These are phyloP conservation scores for Paradendryphiella salina DNA, from an alignment of 2,329 filamentous ascomycete species.

Conservation along the genomic window DNA sequence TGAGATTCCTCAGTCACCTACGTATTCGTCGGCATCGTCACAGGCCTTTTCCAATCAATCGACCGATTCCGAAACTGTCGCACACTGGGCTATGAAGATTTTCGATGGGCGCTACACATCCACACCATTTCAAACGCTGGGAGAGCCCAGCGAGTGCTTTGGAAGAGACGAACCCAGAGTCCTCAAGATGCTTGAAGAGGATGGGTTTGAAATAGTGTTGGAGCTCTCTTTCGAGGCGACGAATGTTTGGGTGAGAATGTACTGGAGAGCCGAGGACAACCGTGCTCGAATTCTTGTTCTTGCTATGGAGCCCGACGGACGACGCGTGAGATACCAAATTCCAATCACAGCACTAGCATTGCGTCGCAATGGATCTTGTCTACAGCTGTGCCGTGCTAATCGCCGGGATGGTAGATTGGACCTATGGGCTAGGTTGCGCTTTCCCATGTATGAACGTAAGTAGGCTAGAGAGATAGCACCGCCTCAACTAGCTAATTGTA, in stretches of 20 bases:
- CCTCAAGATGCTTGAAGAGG: conserved; percentile 41
- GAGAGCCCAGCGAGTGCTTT: conserved; percentile 40
- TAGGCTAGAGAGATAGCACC: background rate
- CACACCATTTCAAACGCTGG: conserved; percentile 43
- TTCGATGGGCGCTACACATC: conserved; percentile 49
- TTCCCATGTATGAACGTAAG: conserved; percentile 59
- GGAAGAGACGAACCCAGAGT: conserved; percentile 44
- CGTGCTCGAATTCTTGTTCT: conserved; percentile 60
- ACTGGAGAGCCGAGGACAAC: conserved; percentile 55
- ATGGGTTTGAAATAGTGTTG: conserved; percentile 49
- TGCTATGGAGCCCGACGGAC: conserved; percentile 47
- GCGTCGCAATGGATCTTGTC: conserved; percentile 46
- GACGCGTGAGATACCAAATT: conserved; percentile 53
- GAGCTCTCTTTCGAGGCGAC: conserved; percentile 54
- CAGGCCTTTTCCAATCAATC: conserved; percentile 46
- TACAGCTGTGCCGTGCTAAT: conserved; percentile 49
- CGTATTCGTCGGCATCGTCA: conserved; percentile 50
- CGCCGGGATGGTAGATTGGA: conserved; percentile 49
- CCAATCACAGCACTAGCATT: conserved; percentile 55
- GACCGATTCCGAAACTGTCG: conserved; percentile 37
- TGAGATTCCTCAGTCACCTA: conserved; percentile 48
- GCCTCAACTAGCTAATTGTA: background rate
- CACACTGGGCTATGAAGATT: conserved; percentile 52
- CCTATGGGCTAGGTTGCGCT: conserved; percentile 60
- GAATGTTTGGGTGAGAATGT: conserved; percentile 55